Percentiles rank a stretch among this genome's conserved stretches.
phyloP scores from a whole-genome alignment of 768 basidiomycete species.

The Sarcomyxa edulis region DNA sequence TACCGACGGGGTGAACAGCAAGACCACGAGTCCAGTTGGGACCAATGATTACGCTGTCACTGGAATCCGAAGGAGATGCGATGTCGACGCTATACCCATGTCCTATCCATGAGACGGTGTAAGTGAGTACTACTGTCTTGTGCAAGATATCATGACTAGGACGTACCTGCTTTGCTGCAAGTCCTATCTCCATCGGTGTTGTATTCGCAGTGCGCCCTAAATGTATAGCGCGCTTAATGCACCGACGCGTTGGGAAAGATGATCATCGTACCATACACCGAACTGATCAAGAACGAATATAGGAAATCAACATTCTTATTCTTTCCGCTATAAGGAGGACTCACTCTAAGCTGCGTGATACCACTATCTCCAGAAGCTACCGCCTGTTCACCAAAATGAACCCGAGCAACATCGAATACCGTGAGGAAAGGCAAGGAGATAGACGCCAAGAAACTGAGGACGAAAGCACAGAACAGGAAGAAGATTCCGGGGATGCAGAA shows the following conservation, averaged over 20 bases:
- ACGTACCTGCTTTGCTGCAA: conserved; percentile 44
- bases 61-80: conserved; percentile 22
- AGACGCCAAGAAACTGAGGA: conserved; percentile 62
- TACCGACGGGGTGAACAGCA: conserved; percentile 72
- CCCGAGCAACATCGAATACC: conserved; percentile 61
- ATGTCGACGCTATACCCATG: conserved; percentile 52
- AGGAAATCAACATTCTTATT: conserved; percentile 2
- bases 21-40: conserved; percentile 70
- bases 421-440: conserved; percentile 69
- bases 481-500: conserved; percentile 48
- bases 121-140: not conserved
- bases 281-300: conserved; percentile 34
- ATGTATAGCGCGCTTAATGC: not conserved
- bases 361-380: conserved; percentile 17
- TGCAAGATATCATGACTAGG: not conserved
- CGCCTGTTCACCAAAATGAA: conserved; percentile 36
- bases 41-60: conserved; percentile 35
- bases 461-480: conserved; percentile 55
- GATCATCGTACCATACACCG: conserved; percentile 58
- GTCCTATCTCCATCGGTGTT: conserved; percentile 33
- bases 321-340: conserved; percentile 16
- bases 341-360: conserved; percentile 49
- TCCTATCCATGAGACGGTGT: too few relatives aligned
- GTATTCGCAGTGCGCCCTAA: conserved; percentile 66
- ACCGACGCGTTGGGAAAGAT: conserved; percentile 3